Evolutionary conservation across 2,329 filamentous ascomycete species (phyloP).

Genomic region (Talaromyces sp.): DNA sequence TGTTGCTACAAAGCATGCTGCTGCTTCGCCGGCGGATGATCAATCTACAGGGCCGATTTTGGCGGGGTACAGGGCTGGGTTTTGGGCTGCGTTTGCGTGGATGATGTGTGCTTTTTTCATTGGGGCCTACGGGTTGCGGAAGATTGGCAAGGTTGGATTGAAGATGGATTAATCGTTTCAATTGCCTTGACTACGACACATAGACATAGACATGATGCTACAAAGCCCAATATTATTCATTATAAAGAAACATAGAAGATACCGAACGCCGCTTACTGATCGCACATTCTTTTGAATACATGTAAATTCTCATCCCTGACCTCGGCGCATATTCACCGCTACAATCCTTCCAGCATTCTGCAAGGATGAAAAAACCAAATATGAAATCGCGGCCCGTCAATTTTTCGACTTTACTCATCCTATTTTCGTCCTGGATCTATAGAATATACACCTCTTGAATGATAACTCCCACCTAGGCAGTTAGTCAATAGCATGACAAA

Average conservation of each 20-base stretch:
- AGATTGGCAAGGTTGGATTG: slow-evolving; percentile 49
- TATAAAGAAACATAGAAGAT: not conserved
- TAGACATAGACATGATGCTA: not conserved
- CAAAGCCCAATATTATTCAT: not conserved
- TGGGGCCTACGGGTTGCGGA: slow-evolving; percentile 44
- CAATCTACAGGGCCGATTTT: slow-evolving; percentile 39
- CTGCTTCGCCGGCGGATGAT: slow-evolving; percentile 27
- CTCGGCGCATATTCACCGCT: slow-evolving; percentile 5
- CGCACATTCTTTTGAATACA: not conserved
- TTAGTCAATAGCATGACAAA: slow-evolving; percentile 1
- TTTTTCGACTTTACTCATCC: not conserved
- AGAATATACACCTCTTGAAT: not conserved
- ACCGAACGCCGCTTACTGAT: not conserved
- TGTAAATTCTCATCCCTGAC: not conserved
- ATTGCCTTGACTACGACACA: not conserved
- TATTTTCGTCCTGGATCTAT: not conserved
- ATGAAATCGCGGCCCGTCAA: not conserved
- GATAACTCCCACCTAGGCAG: not conserved
- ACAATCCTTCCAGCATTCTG: not conserved
- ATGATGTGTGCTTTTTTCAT: slow-evolving; percentile 40
- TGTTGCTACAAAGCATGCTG: slow-evolving; percentile 28
- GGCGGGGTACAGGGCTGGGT: slow-evolving; percentile 51
- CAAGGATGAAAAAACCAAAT: not conserved
- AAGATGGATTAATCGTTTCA: slow-evolving; percentile 29
- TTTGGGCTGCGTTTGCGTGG: slow-evolving; percentile 52